Conservation (phyloP, 2,329 filamentous ascomycete species). For the Monilinia fructigena region DNA sequence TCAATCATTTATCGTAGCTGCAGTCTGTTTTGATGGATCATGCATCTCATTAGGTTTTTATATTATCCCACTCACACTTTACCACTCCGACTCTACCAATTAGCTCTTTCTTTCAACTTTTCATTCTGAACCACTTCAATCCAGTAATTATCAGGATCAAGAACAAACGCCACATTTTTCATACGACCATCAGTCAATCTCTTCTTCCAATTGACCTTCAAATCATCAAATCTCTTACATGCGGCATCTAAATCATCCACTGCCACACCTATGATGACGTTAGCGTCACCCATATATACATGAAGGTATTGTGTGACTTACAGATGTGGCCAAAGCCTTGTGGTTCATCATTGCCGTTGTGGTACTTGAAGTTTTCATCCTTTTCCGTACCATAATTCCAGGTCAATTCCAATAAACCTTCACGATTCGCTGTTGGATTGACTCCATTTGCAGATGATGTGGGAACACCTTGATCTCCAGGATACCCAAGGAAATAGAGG, state of each 20-base stretch:
- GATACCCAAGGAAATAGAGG: constrained; percentile 89
- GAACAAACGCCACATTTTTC: constrained; percentile 89
- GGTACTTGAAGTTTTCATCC: constrained; percentile 79
- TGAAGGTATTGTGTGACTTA: constrained; percentile 46
- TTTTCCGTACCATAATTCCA: constrained; percentile 86
- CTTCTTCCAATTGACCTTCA: constrained; percentile 91
- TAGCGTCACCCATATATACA: background rate
- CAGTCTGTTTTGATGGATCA: background rate
- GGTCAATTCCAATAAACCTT: constrained; percentile 87
- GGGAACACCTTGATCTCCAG: constrained; percentile 53
- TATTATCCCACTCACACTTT: constrained; percentile 1
- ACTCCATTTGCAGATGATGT: constrained; percentile 54
- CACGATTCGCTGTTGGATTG: constrained; percentile 63
- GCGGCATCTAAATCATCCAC: constrained; percentile 89
- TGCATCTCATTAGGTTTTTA: background rate
- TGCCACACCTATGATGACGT: constrained; percentile 57
- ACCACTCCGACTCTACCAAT: constrained; percentile 32
- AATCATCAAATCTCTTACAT: constrained; percentile 79
- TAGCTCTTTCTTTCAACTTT: constrained; percentile 48
- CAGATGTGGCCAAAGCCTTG: constrained; percentile 95
- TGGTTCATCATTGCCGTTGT: constrained; percentile 86
- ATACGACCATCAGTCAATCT: constrained; percentile 85
- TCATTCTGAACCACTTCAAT: constrained; percentile 79
- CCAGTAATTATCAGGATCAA: constrained; percentile 86
- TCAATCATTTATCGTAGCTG: no score